Conservation (phyloP, 1,284 basidiomycete genomes). For the Moesziomyces antarcticus region DNA sequence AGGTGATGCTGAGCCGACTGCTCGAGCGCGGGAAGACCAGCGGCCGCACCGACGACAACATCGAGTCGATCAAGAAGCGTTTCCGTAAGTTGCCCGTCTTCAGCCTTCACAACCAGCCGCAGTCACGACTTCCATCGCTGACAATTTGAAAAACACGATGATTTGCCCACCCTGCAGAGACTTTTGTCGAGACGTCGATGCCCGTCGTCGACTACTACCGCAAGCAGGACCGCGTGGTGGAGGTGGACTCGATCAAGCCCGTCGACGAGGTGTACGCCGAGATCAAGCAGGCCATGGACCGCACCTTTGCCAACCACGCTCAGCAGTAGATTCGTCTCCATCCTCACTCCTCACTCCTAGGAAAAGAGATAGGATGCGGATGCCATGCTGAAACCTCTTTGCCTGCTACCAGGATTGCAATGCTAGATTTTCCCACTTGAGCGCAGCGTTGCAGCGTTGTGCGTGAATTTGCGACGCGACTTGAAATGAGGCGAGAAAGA, state of each 20-base stretch:
- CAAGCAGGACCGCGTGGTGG: conserved; percentile 78
- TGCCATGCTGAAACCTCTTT: no score
- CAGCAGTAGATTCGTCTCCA: conserved; percentile 5
- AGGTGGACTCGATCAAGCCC: conserved; percentile 72
- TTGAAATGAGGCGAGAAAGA: neutral
- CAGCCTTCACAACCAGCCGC: no score
- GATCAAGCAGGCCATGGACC: conserved; percentile 59
- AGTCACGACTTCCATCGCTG: neutral
- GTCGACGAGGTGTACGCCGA: conserved; percentile 62
- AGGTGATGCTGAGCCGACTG: conserved; percentile 86
- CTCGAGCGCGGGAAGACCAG: conserved; percentile 92
- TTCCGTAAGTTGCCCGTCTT: conserved; percentile 75
- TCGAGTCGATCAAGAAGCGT: conserved; percentile 93
- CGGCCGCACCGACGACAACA: conserved; percentile 95
- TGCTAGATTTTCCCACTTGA: neutral
- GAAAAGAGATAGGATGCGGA: no score
- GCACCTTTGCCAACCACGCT: conserved; percentile 44
- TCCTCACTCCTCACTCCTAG: no score
- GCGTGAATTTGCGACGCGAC: neutral
- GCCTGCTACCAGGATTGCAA: no score
- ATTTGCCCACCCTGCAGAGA: conserved; percentile 72
- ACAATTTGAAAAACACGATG: neutral
- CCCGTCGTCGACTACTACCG: conserved; percentile 92
- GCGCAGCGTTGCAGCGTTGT: neutral
- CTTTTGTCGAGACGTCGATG: conserved; percentile 92